Evolutionary conservation across 176 grass and related monocot genomes (phyloP), one percentile per base, ranked within the genome.

Genomic region (sorghum (Sorghum bicolor)): DNA sequence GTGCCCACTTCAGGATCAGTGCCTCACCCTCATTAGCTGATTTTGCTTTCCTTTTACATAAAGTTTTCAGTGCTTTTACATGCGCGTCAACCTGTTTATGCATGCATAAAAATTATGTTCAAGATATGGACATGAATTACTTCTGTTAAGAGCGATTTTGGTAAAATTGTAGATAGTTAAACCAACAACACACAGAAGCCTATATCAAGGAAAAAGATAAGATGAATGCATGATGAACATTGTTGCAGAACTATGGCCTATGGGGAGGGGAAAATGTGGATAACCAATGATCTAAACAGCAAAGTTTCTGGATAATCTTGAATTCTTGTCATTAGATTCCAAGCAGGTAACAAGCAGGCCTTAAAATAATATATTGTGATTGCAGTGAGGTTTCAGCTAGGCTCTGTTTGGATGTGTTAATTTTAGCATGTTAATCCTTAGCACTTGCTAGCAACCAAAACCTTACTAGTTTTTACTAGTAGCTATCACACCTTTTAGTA

Each of bases 31-130:
- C 92, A 41, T 95, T 90, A 48, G 82, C 63, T 37, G 74, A 82
- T 85, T 90, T 88, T 13, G 89, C 96, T 86, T 98, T 94, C 74
- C 85, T 84, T 84, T 88, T 98, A 91, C 96, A 98, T 61, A 98
- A 82, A 75, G 72, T 95, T 79, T 87, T 98, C 78, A 95, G 80
- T 15, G 96, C 87, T 83, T 98, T 98, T 82, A 98, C 73, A 93
- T 98, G 96, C 30, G 96, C 92, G 93, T 98, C 85, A 26, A 98
- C 89, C 96, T 98, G 75, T 72, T 84, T 70, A 41, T 81, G 41
- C 76, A 85, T 67, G 22, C 50, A 86, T 34, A 78, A 86, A 65
- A 75, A 73, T 29, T 67, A 73, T 64, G 12, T 3, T 90, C 15
- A 72, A 86, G 53, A 76, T 70, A 80, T 84, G 69, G 14, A 52